Percentiles rank a stretch among this genome's conserved stretches.
These are phyloP conservation scores for Backusella tuberculispora DNA, from an alignment of 192 early-diverging fungal genomes.

Conservation along the genomic window DNA sequence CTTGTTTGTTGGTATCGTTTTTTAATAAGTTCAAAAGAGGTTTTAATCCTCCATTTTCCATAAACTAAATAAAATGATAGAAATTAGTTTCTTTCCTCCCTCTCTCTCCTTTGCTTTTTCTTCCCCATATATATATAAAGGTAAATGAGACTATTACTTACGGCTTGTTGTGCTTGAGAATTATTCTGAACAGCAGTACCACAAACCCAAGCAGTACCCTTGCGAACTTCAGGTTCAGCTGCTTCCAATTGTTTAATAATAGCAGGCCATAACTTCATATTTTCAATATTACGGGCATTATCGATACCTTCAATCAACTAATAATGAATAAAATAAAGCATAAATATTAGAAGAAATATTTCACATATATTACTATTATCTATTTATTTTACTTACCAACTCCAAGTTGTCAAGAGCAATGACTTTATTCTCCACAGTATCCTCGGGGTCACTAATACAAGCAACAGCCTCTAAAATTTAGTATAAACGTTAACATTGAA, in stretches of 20 bases:
- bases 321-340: neutral
- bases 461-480: constrained; percentile 70
- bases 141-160: constrained; percentile 37
- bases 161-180: constrained; percentile 75
- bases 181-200: constrained; percentile 97
- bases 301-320: constrained; percentile 82
- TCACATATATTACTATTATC: neutral
- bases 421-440: constrained; percentile 67
- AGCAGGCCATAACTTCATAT: constrained; percentile 88
- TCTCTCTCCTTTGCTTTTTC: too few species aligned
- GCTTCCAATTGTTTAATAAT: constrained; percentile 63
- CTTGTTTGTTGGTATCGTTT: constrained; percentile 42
- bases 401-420: constrained; percentile 94
- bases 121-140: neutral
- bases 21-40: constrained; percentile 52
- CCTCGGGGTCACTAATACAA: constrained; percentile 60
- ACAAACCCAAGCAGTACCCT: constrained; percentile 85
- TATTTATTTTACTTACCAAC: constrained; percentile 50
- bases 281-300: constrained; percentile 83
- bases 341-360: neutral
- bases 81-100: neutral
- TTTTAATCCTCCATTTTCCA: constrained; percentile 51
- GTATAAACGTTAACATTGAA: neutral
- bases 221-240: constrained; percentile 59
- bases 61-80: constrained; percentile 39